Percentiles rank a stretch among this genome's conserved stretches.
Conservation (phyloP, 805 yeast species). For the Zygosaccharomyces gambellarensis region DNA sequence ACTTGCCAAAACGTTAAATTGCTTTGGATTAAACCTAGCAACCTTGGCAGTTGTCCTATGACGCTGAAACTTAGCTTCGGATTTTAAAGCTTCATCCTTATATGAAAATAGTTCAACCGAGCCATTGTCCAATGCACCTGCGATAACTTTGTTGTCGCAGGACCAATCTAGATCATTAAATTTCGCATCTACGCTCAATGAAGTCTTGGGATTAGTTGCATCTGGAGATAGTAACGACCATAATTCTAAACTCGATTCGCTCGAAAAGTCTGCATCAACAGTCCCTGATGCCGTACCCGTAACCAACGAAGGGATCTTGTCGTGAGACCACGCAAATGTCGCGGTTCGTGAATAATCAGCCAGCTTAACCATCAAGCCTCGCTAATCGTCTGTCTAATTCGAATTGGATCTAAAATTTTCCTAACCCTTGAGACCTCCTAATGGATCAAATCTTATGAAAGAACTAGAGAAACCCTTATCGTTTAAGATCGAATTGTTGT, state of each 20-base stretch:
- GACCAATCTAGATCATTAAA: conserved; percentile 88
- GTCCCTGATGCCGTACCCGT: conserved; percentile 97
- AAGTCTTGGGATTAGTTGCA: conserved; percentile 38
- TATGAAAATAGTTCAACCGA: conserved; percentile 74
- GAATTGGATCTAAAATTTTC: background rate
- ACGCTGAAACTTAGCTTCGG: conserved; percentile 48
- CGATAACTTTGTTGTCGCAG: conserved; percentile 56
- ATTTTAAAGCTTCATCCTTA: conserved; percentile 38
- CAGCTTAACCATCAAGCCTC: conserved; percentile 62
- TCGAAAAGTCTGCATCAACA: conserved; percentile 79
- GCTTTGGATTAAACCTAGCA: conserved; percentile 72
- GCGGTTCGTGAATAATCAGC: conserved; percentile 81
- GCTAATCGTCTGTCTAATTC: conserved; percentile 1
- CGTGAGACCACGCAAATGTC: conserved; percentile 94
- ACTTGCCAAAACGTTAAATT: conserved; percentile 67
- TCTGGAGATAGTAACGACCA: conserved; percentile 58
- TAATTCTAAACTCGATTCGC: conserved; percentile 70
- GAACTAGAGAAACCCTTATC: background rate
- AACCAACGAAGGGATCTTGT: conserved; percentile 66
- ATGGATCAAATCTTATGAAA: background rate
- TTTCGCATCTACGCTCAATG: conserved; percentile 49
- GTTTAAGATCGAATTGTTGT: conserved; percentile 3
- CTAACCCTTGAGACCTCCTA: background rate
- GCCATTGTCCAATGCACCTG: conserved; percentile 88
- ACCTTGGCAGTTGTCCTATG: conserved; percentile 70